Evolutionary conservation across 768 basidiomycete species (phyloP).

Genomic region (Kwoniella sp.): DNA sequence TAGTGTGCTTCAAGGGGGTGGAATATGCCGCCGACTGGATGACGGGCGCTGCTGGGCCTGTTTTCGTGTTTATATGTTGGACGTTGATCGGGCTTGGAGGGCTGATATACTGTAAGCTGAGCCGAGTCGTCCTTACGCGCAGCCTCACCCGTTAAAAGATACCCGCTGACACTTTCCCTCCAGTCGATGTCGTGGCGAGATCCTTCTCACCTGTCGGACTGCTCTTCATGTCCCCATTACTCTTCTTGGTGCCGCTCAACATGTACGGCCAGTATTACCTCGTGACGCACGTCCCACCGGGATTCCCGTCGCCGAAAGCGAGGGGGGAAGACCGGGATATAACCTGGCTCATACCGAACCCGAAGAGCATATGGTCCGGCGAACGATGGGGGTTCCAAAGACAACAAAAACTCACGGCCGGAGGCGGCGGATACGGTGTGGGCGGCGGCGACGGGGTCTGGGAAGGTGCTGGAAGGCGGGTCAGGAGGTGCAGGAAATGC

Average conservation of each 20-base stretch:
- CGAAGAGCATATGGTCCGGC: slow-evolving; percentile 22
- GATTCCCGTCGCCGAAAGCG: slow-evolving; percentile 62
- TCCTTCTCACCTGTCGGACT: slow-evolving; percentile 65
- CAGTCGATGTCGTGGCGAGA: slow-evolving; percentile 80
- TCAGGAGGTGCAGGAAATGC: slow-evolving; percentile 64
- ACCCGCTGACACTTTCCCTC: neutral
- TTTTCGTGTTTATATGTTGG: slow-evolving; percentile 81
- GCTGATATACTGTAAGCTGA: slow-evolving; percentile 81
- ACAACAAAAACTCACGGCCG: slow-evolving; percentile 6
- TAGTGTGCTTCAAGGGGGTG: slow-evolving; percentile 67
- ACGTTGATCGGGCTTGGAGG: slow-evolving; percentile 70
- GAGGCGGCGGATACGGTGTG: slow-evolving; percentile 7
- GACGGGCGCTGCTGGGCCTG: slow-evolving; percentile 87
- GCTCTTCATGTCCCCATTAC: slow-evolving; percentile 63
- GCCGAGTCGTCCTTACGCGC: no score
- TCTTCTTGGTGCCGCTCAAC: slow-evolving; percentile 75
- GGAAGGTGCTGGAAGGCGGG: slow-evolving; percentile 16
- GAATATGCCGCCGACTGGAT: slow-evolving; percentile 76
- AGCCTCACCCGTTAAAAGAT: no score
- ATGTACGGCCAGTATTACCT: slow-evolving; percentile 81
- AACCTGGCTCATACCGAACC: slow-evolving; percentile 16
- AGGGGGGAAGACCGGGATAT: slow-evolving; percentile 19
- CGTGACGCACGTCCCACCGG: slow-evolving; percentile 76
- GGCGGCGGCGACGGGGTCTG: neutral
- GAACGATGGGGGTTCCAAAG: slow-evolving; percentile 24